Conservation (phyloP, 139 green algal species). For the Microglena sp. region DNA sequence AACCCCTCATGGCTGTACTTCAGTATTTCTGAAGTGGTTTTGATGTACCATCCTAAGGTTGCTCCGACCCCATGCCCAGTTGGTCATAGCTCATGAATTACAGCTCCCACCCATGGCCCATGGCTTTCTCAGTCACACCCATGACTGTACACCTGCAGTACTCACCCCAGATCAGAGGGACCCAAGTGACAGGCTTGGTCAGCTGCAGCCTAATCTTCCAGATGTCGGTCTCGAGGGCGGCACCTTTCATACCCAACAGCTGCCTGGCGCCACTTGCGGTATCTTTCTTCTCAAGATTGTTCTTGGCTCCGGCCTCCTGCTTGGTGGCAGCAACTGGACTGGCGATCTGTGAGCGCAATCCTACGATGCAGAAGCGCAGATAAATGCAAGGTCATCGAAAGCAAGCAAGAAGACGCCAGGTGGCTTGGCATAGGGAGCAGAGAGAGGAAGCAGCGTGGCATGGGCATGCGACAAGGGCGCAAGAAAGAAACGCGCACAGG, state of each 20-base stretch:
- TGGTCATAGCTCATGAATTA: no score
- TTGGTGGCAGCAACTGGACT: neutral
- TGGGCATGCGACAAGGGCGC: neutral
- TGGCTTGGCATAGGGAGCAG: neutral
- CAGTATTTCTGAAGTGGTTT: no score
- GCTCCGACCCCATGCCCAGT: no score
- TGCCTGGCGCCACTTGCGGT: slow-evolving; percentile 51
- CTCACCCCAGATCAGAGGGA: slow-evolving; percentile 95
- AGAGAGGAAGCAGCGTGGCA: neutral
- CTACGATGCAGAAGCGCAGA: neutral
- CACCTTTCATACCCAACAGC: slow-evolving; percentile 84
- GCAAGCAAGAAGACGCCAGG: neutral
- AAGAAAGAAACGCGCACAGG: neutral
- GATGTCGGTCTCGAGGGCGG: slow-evolving; percentile 65
- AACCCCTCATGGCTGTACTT: no score
- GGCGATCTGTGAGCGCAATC: neutral
- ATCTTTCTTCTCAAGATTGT: no score
- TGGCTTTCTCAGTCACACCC: no score
- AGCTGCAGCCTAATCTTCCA: slow-evolving; percentile 97
- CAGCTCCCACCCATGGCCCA: no score
- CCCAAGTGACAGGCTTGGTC: slow-evolving; percentile 98
- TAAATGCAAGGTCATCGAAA: neutral
- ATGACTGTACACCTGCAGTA: neutral
- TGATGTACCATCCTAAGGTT: no score
- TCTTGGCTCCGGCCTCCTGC: neutral